A percentile compares a stretch with the other conserved stretches of the same genome.
phyloP scores from a whole-genome alignment of 352 stramenopile genomes.

The Thraustochytrium sp. region DNA sequence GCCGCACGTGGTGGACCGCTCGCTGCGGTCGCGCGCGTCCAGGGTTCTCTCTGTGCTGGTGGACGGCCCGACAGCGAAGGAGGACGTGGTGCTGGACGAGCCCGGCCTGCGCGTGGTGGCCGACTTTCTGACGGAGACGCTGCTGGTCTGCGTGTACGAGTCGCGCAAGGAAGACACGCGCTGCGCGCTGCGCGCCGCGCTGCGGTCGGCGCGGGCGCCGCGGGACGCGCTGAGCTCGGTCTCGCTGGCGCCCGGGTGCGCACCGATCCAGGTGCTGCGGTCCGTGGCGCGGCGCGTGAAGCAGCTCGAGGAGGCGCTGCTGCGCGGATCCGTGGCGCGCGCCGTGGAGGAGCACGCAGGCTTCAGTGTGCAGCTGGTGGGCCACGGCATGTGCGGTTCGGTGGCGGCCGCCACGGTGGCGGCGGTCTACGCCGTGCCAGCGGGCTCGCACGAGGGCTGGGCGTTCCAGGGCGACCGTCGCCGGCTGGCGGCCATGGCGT shows the following conservation, averaged over 20 bases:
- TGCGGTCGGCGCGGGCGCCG: background rate
- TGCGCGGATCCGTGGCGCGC: background rate
- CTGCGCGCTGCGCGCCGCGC: background rate
- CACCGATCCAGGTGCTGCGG: background rate
- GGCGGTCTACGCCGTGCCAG: background rate
- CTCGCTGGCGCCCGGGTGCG: background rate
- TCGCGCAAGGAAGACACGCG: background rate
- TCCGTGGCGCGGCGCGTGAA: background rate
- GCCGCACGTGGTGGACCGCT: background rate
- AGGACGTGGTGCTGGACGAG: conserved; percentile 1
- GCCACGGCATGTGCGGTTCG: background rate
- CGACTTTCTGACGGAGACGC: conserved; percentile 5
- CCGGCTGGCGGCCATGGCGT: background rate
- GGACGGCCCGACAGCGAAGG: background rate
- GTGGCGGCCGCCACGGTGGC: background rate
- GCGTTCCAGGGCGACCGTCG: background rate
- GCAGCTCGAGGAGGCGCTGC: background rate
- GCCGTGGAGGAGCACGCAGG: background rate
- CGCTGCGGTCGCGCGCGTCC: background rate
- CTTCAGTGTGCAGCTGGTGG: background rate
- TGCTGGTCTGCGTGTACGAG: background rate
- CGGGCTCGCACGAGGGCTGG: background rate
- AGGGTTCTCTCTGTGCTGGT: background rate
- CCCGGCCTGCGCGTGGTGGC: background rate
- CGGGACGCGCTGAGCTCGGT: background rate